A percentile compares a stretch with the other conserved stretches of the same genome.
Conservation (phyloP, 371 early-diverging fungal species). For the Apophysomyces variabilis region DNA sequence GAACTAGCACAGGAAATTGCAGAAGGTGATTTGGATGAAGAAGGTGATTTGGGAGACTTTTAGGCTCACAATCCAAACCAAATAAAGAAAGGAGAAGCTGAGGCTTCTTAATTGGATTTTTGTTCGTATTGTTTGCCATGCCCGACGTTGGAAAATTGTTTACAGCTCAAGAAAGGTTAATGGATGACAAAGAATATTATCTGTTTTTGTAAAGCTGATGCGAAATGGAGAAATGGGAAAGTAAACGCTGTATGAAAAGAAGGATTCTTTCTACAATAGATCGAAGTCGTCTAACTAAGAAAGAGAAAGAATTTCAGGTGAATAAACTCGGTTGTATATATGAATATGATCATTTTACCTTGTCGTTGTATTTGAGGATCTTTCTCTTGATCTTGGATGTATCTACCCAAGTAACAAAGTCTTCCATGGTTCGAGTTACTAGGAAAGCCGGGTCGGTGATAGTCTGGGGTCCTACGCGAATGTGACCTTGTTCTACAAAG, state of each 20-base stretch:
- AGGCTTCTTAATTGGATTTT: not conserved
- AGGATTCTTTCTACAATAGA: slow-evolving; percentile 53
- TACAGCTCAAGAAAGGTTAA: no score
- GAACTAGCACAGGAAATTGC: slow-evolving; percentile 92
- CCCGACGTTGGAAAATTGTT: no score
- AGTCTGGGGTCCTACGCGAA: slow-evolving; percentile 94
- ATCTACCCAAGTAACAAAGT: slow-evolving; percentile 99
- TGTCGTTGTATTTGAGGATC: slow-evolving; percentile 97
- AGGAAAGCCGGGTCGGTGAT: slow-evolving; percentile 93
- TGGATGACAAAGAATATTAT: no score
- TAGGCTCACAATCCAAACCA: slow-evolving; percentile 21
- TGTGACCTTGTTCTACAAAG: slow-evolving; percentile 98
- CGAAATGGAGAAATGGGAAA: not conserved
- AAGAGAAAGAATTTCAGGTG: not conserved
- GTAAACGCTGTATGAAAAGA: not conserved
- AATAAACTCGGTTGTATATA: not conserved
- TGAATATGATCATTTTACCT: slow-evolving; percentile 54
- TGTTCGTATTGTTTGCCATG: not conserved
- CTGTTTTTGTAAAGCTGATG: not conserved
- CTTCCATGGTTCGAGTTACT: slow-evolving; percentile 92
- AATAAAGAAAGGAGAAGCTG: not conserved
- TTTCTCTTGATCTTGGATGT: slow-evolving; percentile 97
- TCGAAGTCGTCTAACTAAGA: slow-evolving; percentile 71
- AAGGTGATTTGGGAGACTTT: slow-evolving; percentile 63
- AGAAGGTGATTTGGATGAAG: slow-evolving; percentile 84